Evolutionary conservation across 768 basidiomycete genomes (phyloP), one percentile per base, ranked within the genome.

Genomic region (Dioszegia hungarica): DNA sequence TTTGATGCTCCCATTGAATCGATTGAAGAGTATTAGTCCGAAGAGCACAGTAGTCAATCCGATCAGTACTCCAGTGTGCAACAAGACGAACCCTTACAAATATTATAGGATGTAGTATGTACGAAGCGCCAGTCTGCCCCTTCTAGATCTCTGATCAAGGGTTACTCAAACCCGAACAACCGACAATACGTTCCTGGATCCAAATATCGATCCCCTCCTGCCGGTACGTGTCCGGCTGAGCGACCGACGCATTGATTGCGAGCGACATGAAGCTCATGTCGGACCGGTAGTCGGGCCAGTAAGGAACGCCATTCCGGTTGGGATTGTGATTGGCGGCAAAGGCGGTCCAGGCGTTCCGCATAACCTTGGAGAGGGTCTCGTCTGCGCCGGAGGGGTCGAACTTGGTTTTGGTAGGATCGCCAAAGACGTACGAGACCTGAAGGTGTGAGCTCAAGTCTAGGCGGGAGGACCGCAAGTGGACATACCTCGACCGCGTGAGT

Each of bases 261-360:
- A 40, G 39, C 10, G 10, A 9, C 39, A 40, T 14, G n/a, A 10
- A 10, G 39, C 19, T 40, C 39, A 11, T 40, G 10, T 40, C 39
- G 39, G 8, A 14, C n/a, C 39, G 11, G 19, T 40, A 45, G n/a
- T 45, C 44, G 11, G 44, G 44, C 44, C 44, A 45, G 27, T 45
- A 45, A 24, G 44, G 22, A 11, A 45, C 10, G 25, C 44, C 44
- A 9, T 45, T 27, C 5, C 27, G 44, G 27, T 45, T 45, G 12
- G 47, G 47, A 20, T 49, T 49, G 29, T 49, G 47, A 14, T 33
- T 49, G n/a, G 17, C n/a, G 47, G 34, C 47, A 20, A 49, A 49
- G 12, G 47, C 31, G 5, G 31, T 14, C 47, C 47, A 49, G 47
- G 24, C 12, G 9, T n/a, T 11, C 10, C 44, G 44, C 22, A 45